Evolutionary conservation across 1,139 yeast genomes (phyloP).

Genomic region (Protomyces inouyei): DNA sequence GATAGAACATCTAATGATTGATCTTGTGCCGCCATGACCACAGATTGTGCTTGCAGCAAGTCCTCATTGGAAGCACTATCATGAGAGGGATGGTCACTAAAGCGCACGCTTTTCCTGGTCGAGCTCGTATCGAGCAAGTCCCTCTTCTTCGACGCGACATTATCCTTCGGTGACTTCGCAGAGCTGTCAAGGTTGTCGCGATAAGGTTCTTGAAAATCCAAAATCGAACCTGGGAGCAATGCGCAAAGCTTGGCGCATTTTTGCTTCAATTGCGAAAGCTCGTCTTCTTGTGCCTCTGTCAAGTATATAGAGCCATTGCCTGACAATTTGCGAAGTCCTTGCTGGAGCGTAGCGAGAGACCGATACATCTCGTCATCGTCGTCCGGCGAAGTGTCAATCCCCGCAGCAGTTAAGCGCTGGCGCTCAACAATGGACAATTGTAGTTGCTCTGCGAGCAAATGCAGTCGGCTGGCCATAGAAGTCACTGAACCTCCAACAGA

Average conservation of each 20-base stretch:
- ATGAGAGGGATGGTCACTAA: constrained; percentile 46
- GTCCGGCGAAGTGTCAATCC: constrained; percentile 2
- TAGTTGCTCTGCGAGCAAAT: constrained; percentile 11
- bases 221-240: neutral
- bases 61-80: constrained; percentile 32
- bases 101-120: constrained; percentile 50
- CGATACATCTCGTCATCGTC: constrained; percentile 16
- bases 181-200: neutral
- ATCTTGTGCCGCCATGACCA: constrained; percentile 56
- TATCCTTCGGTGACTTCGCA: neutral
- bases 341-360: constrained; percentile 3
- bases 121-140: neutral
- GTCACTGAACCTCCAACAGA: too few species aligned
- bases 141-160: neutral
- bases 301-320: constrained; percentile 5
- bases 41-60: constrained; percentile 65
- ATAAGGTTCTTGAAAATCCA: neutral
- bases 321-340: constrained; percentile 1
- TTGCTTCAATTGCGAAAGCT: constrained; percentile 1
- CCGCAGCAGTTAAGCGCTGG: constrained; percentile 4
- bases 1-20: constrained; percentile 55
- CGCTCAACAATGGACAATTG: constrained; percentile 12
- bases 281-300: constrained; percentile 7
- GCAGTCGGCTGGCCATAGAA: constrained; percentile 4
- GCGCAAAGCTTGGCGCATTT: neutral